A percentile compares a stretch with the other conserved stretches of the same genome.
These are phyloP conservation scores for Apiotrichum brassicae DNA, from an alignment of 1,284 basidiomycete species.

Conservation along the genomic window DNA sequence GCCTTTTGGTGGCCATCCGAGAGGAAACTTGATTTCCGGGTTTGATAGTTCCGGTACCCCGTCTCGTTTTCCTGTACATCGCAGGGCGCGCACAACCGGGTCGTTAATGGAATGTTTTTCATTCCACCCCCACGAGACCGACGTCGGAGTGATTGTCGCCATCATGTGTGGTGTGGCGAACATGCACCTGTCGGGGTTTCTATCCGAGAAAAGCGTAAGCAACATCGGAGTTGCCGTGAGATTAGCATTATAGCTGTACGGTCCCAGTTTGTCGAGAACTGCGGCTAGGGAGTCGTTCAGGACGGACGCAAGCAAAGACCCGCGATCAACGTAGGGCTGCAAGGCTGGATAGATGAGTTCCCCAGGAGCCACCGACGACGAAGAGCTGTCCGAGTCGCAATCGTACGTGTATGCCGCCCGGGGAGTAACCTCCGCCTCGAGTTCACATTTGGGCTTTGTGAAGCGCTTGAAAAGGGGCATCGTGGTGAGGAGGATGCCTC, in stretches of 20 bases:
- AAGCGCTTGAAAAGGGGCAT: conserved; percentile 1
- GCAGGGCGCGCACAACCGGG: neutral
- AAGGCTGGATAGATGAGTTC: neutral
- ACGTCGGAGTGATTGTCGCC: neutral
- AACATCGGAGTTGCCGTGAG: neutral
- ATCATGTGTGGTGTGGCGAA: neutral
- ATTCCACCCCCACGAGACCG: neutral
- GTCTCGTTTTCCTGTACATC: neutral
- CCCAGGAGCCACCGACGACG: neutral
- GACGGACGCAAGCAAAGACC: neutral
- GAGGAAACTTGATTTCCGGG: neutral
- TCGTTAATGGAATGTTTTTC: neutral
- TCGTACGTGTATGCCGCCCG: neutral
- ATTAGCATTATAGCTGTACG: conserved; percentile 1
- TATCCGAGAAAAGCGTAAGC: neutral
- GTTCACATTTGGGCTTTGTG: neutral
- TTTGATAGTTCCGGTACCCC: neutral
- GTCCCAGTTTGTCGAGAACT: neutral
- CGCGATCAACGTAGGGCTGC: neutral
- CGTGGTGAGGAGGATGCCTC: no score
- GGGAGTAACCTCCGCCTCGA: neutral
- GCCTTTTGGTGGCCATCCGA: neutral
- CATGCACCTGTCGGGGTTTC: conserved; percentile 1
- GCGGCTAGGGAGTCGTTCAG: neutral
- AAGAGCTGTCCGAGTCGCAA: neutral